Percentiles rank a stretch among this genome's conserved stretches.
Evolutionary conservation across 768 basidiomycete species (phyloP).

Genomic region (Baorangia bicolor): DNA sequence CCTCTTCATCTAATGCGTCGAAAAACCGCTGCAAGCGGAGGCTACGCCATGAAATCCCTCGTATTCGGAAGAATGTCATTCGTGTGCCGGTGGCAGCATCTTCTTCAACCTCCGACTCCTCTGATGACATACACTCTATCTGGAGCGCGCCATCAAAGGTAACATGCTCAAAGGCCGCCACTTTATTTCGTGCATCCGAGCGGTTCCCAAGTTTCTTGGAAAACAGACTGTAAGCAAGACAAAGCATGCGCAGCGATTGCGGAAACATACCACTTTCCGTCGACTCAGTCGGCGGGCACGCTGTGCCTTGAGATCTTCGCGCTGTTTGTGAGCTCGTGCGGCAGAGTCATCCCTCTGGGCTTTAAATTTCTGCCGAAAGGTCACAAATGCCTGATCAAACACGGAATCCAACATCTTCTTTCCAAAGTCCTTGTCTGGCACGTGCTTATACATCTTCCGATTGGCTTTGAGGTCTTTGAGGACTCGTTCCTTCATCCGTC

Average conservation of each 20-base stretch:
- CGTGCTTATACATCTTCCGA: constrained; percentile 57
- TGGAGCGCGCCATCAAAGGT: constrained; percentile 71
- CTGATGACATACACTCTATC: constrained; percentile 77
- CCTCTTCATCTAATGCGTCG: constrained; percentile 57
- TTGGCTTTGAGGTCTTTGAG: constrained; percentile 58
- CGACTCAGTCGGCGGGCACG: constrained; percentile 59
- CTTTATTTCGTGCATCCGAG: constrained; percentile 54
- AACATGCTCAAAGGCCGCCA: constrained; percentile 55
- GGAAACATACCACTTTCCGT: constrained; percentile 56
- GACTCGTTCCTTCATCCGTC: constrained; percentile 65
- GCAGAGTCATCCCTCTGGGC: constrained; percentile 51
- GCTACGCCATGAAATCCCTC: constrained; percentile 70
- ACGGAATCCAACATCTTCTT: constrained; percentile 58
- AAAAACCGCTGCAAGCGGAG: constrained; percentile 60
- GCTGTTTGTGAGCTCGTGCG: constrained; percentile 45
- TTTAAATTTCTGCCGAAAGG: constrained; percentile 65
- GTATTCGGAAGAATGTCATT: constrained; percentile 47
- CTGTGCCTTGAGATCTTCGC: constrained; percentile 62
- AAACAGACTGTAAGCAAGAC: not conserved
- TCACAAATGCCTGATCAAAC: constrained; percentile 72
- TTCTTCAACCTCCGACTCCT: constrained; percentile 65
- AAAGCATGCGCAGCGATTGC: no score
- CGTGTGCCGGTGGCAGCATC: constrained; percentile 28
- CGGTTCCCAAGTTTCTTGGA: constrained; percentile 68
- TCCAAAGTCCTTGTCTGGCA: constrained; percentile 62